These are phyloP conservation scores for Tarenaya hassleriana DNA, from an alignment of 345 rosid genomes.

Conservation along the genomic window DNA sequence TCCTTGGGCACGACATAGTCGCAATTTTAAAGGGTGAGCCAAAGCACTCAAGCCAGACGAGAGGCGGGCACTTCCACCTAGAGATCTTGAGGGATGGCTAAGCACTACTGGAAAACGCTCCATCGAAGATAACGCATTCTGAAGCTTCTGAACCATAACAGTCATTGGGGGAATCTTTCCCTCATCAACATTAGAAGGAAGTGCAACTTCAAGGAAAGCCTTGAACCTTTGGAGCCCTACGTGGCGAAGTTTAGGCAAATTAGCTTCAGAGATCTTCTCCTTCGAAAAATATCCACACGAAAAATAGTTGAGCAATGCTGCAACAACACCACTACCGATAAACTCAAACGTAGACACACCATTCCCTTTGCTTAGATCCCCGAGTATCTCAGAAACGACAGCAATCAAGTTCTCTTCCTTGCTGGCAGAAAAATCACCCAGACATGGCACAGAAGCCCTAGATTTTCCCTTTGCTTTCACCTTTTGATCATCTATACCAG, in stretches of 20 bases:
- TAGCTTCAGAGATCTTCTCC: slow-evolving; percentile 75
- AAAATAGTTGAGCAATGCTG: slow-evolving; percentile 84
- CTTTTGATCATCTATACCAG: slow-evolving; percentile 77
- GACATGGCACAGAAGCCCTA: slow-evolving; percentile 54
- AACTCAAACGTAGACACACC: slow-evolving; percentile 99
- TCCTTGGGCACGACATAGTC: slow-evolving; percentile 85
- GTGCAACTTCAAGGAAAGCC: slow-evolving; percentile 69
- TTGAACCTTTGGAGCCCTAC: slow-evolving; percentile 73
- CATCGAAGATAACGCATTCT: slow-evolving; percentile 82
- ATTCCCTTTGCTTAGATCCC: slow-evolving; percentile 88
- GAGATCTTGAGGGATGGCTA: no score
- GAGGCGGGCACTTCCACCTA: slow-evolving; percentile 91
- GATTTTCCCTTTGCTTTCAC: slow-evolving; percentile 81
- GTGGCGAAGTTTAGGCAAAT: slow-evolving; percentile 74
- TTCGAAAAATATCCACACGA: slow-evolving; percentile 81
- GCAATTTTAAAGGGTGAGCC: slow-evolving; percentile 91
- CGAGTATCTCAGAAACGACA: slow-evolving; percentile 71
- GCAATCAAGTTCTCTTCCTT: slow-evolving; percentile 82
- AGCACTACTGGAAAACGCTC: slow-evolving; percentile 97
- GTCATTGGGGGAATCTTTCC: slow-evolving; percentile 58
- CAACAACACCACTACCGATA: slow-evolving; percentile 95
- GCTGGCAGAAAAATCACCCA: slow-evolving; percentile 49
- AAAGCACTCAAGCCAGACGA: slow-evolving; percentile 95
- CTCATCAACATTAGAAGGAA: slow-evolving; percentile 50
- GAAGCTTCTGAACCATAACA: slow-evolving; percentile 92